These are phyloP conservation scores for Candida labiduridarum DNA, from an alignment of 1,139 yeast species.

Conservation along the genomic window DNA sequence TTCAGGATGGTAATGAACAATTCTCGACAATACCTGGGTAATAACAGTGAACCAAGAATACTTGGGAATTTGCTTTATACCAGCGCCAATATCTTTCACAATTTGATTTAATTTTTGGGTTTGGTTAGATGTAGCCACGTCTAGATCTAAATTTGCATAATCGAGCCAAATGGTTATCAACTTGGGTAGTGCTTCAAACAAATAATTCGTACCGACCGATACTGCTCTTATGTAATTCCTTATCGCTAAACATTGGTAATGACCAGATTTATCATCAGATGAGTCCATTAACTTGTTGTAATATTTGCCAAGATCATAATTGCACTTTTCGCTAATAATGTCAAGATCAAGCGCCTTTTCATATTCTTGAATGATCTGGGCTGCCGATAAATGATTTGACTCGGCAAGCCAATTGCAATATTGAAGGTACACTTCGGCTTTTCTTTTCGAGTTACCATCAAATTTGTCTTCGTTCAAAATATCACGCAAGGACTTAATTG, in stretches of 20 bases:
- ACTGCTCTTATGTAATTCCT: conserved; percentile 68
- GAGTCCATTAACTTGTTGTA: conserved; percentile 78
- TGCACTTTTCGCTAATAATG: conserved; percentile 74
- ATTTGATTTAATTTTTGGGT: conserved; percentile 45
- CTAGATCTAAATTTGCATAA: conserved; percentile 48
- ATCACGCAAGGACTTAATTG: conserved; percentile 65
- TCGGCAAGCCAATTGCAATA: conserved; percentile 89
- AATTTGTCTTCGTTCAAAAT: conserved; percentile 28
- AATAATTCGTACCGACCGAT: conserved; percentile 65
- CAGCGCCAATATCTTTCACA: conserved; percentile 54
- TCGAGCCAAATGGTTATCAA: conserved; percentile 91
- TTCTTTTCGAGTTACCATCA: conserved; percentile 19
- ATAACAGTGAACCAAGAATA: conserved; percentile 83
- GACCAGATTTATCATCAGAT: conserved; percentile 53
- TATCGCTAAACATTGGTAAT: conserved; percentile 67
- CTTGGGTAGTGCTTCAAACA: conserved; percentile 87
- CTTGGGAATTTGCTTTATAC: conserved; percentile 52
- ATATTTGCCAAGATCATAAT: conserved; percentile 79
- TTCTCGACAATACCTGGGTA: conserved; percentile 82
- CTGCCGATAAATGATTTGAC: conserved; percentile 83
- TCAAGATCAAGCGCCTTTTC: conserved; percentile 59
- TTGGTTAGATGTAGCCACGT: conserved; percentile 27
- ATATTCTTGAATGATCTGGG: conserved; percentile 72
- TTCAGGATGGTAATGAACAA: conserved; percentile 61
- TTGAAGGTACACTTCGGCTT: conserved; percentile 63